Percentiles rank a stretch among this genome's conserved stretches.
Evolutionary conservation across 2,329 filamentous ascomycete genomes (phyloP).

Genomic region (Eutypa lata): DNA sequence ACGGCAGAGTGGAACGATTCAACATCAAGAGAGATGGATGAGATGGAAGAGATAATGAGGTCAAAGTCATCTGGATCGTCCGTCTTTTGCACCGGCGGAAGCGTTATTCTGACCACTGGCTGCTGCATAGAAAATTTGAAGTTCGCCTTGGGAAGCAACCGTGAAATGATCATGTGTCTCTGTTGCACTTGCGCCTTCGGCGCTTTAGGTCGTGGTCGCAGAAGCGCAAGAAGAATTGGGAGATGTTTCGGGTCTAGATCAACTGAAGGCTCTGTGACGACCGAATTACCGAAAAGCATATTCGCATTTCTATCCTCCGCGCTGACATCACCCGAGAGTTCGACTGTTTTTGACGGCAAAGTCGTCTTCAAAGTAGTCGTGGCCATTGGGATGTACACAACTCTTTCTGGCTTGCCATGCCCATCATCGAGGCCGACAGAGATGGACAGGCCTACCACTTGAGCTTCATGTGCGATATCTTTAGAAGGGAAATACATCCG

Average conservation of each 20-base stretch:
- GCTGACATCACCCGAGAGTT: slow-evolving; percentile 68
- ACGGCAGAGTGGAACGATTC: slow-evolving; percentile 92
- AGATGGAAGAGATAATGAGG: slow-evolving; percentile 90
- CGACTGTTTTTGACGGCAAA: slow-evolving; percentile 87
- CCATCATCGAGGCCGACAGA: slow-evolving; percentile 89
- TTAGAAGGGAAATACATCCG: slow-evolving; percentile 96
- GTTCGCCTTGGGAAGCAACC: slow-evolving; percentile 87
- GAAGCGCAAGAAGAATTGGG: slow-evolving; percentile 75
- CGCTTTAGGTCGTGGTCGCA: slow-evolving; percentile 53
- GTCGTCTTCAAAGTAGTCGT: slow-evolving; percentile 95
- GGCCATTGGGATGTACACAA: slow-evolving; percentile 94
- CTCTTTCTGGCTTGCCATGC: slow-evolving; percentile 77
- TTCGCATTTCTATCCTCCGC: slow-evolving; percentile 88
- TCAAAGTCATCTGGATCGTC: slow-evolving; percentile 80
- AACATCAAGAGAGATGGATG: slow-evolving; percentile 86
- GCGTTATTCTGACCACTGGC: slow-evolving; percentile 83
- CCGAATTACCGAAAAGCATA: slow-evolving; percentile 92
- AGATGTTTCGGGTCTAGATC: slow-evolving; percentile 91
- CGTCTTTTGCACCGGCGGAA: slow-evolving; percentile 70
- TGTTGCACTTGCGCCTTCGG: slow-evolving; percentile 41
- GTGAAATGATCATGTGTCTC: slow-evolving; percentile 72
- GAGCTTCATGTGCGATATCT: slow-evolving; percentile 90
- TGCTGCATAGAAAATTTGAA: slow-evolving; percentile 97
- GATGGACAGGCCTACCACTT: slow-evolving; percentile 88
- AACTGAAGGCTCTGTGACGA: slow-evolving; percentile 91